Evolutionary conservation across 306 rosid species (phyloP), one percentile per base, ranked within the genome.

Genomic region (Vigna angularis): DNA sequence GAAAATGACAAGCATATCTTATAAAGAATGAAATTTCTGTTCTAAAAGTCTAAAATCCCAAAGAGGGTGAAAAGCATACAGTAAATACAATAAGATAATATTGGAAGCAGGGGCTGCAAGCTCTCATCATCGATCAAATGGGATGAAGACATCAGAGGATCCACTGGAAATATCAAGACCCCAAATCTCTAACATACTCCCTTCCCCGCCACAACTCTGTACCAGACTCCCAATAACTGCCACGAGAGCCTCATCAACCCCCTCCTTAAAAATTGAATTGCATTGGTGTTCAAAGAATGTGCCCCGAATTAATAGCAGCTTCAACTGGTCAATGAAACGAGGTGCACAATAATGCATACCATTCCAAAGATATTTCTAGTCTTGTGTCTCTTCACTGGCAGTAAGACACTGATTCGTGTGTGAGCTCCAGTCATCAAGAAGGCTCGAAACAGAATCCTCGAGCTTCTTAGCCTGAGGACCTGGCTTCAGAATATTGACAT

Each of bases 391-490:
- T 66, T 90, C 93, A 83, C 58, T 72, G 68, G 87, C 86, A 85
- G 22, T 75, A 51, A 75, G 68, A 79, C 96, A 90, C 73, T 87
- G 97, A 74, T 83, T 87, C 13, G 83, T 61, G 58, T 89, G 91
- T 12, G 91, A 88, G 72, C 66, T 90, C 95, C 87, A 87, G 81
- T 87, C 93, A 44, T 89, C 97, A 1, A 90, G 86, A 59, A 90
- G 96, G 77, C 66, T 82, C 11, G 92, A 80, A 40, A 92, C 79
- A 49, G 88, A 77, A 52, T 88, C 93, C 78, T 87, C 89, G 20
- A 92, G 85, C 87, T 81, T 90, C 89, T 90, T 90, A 20, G 90
- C 92, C 70, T 88, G 89, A 55, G 86, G 84, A 69, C 94, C 91
- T 16, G 91, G 89, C 84, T 86, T 85, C 79, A 90, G 50, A 78